Percentiles rank a stretch among this genome's conserved stretches.
Evolutionary conservation across 2,329 filamentous ascomycete species (phyloP).

Genomic region (Microdochium paspali): DNA sequence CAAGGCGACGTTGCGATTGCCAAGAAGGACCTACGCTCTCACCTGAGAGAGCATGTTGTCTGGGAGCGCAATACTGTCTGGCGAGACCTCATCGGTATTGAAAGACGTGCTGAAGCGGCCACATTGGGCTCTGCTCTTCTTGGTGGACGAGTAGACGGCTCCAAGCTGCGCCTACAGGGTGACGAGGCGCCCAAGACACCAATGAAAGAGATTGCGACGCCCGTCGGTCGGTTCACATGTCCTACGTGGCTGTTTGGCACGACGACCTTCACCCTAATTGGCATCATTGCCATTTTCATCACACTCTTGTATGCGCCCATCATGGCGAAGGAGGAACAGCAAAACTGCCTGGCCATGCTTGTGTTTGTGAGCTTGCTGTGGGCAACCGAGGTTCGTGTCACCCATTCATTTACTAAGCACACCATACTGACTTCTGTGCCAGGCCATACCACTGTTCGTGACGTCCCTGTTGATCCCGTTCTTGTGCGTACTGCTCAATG

Average conservation of each 20-base stretch:
- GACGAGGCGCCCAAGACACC: slow-evolving; percentile 59
- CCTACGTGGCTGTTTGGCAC: slow-evolving; percentile 78
- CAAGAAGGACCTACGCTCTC: slow-evolving; percentile 76
- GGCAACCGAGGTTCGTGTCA: slow-evolving; percentile 73
- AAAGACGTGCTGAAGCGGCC: slow-evolving; percentile 88
- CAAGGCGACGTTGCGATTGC: slow-evolving; percentile 69
- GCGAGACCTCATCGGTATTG: slow-evolving; percentile 97
- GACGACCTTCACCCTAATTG: slow-evolving; percentile 68
- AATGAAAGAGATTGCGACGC: slow-evolving; percentile 66
- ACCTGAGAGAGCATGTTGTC: slow-evolving; percentile 91
- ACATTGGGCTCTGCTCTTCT: slow-evolving; percentile 81
- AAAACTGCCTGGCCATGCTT: slow-evolving; percentile 90
- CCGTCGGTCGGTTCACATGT: slow-evolving; percentile 65
- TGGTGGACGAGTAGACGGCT: slow-evolving; percentile 60
- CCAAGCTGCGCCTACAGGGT: slow-evolving; percentile 68
- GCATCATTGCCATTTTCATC: slow-evolving; percentile 64
- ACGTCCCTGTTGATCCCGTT: slow-evolving; percentile 92
- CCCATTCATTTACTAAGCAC: slow-evolving; percentile 5
- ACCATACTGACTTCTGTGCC: slow-evolving; percentile 7
- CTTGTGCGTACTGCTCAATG: slow-evolving; percentile 75
- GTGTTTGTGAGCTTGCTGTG: slow-evolving; percentile 89
- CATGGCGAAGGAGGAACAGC: slow-evolving; percentile 80
- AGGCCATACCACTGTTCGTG: slow-evolving; percentile 94
- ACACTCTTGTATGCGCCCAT: slow-evolving; percentile 68
- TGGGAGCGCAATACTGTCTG: slow-evolving; percentile 99